Base-by-base conservation (phyloP, 2,329 filamentous ascomycete genomes). In the Penicillium verrucosum region DNA sequence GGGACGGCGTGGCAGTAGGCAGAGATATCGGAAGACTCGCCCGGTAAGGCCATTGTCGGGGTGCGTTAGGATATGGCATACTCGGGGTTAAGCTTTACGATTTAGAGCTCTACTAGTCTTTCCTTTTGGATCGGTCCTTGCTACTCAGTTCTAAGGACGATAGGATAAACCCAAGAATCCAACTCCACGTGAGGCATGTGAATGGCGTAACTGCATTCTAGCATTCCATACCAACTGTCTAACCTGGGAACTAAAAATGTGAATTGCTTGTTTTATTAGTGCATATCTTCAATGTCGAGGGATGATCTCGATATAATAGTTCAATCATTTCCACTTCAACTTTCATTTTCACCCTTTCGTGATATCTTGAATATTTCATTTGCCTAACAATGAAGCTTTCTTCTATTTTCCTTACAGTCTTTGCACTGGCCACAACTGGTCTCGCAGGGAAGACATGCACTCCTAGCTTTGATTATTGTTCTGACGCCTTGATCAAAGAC, bases 401-500 rank as follows among this genome's bases (percentile, higher is more conserved):
- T 8, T 59, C 62, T 0, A n/a, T 69, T 40, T 8, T 67, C 16
- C 47, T 69, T 34, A 51, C 63, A 9, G 16, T 65, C 11, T 60
- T 58, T 27, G 53, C 61, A 23, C 51, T 68, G 8, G 57, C 56
- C 37, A 51, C 64, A 12, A 57, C 63, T 8, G 56, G 62, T 14
- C 29, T 71, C 5, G 67, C 70, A 10, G 60, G 63, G 9, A 71
- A 71, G 51, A 63, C 67, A 18, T 73, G 70, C 48, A 71, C 69
- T 0, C 70, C 70, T 7, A 73, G 70, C 56, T 73, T 73, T 49
- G 70, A 73, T 48, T 73, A 73, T 55, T 73, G 70, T 57, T 66
- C 70, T 1, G 62, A 65, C 29, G 58, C 62, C 11, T 56, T 73
- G 27, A 63, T 70, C 21, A 61, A 65, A 16, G 61, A 61, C 2